A percentile compares a stretch with the other conserved stretches of the same genome.
phyloP scores from a whole-genome alignment of 192 early-diverging fungal genomes.

The Mortierella antarctica region DNA sequence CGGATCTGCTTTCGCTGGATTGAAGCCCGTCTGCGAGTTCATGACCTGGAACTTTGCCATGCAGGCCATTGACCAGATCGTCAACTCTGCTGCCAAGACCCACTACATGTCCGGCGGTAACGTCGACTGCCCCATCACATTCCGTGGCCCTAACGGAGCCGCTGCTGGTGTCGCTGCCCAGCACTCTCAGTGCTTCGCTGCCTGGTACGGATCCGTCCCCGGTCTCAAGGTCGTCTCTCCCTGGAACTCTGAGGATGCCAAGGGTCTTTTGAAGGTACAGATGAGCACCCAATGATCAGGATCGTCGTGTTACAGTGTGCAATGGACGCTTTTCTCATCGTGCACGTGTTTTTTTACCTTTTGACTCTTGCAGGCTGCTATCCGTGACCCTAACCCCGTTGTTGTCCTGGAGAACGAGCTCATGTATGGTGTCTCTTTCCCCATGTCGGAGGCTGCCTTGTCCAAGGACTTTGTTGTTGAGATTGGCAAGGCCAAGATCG shows the following conservation, averaged over 20 bases:
- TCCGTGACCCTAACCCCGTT: conserved; percentile 98
- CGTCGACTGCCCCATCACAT: conserved; percentile 91
- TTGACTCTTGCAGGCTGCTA: conserved; percentile 74
- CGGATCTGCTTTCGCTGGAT: conserved; percentile 91
- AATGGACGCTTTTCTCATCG: not conserved
- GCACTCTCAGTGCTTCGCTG: conserved; percentile 98
- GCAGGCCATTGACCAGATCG: conserved; percentile 99
- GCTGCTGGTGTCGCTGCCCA: conserved; percentile 98
- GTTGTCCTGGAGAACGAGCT: conserved; percentile 97
- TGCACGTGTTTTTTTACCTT: not conserved
- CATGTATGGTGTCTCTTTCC: conserved; percentile 94
- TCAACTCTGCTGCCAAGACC: conserved; percentile 99
- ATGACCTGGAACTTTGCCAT: conserved; percentile 99
- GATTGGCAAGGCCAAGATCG: conserved; percentile 94
- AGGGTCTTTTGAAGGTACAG: conserved; percentile 89
- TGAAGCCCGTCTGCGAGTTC: conserved; percentile 98
- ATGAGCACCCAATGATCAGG: not conserved
- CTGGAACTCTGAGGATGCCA: conserved; percentile 96
- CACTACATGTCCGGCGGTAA: conserved; percentile 96
- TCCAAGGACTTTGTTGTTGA: conserved; percentile 86
- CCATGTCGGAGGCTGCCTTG: conserved; percentile 75
- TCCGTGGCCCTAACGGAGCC: conserved; percentile 98
- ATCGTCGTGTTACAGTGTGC: not conserved
- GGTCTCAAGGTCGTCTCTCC: conserved; percentile 97
- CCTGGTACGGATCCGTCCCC: conserved; percentile 98